Evolutionary conservation across 2,329 filamentous ascomycete species (phyloP).

Genomic region (Periglandula ipomoeae): DNA sequence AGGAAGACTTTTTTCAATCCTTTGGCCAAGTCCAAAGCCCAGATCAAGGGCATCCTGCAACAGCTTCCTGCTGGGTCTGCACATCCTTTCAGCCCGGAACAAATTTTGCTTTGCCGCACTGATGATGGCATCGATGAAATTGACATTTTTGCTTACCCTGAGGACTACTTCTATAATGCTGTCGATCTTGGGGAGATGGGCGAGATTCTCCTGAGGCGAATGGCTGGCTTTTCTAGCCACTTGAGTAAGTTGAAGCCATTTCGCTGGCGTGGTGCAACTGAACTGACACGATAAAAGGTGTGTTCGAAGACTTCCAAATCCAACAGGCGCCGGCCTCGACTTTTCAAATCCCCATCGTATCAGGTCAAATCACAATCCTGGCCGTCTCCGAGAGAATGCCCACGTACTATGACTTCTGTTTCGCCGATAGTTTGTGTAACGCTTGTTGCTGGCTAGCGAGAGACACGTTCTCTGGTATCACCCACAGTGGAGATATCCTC

Average conservation of each 20-base stretch:
- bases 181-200: slow-evolving; percentile 14
- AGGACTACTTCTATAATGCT: slow-evolving; percentile 13
- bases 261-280: too few relatives aligned
- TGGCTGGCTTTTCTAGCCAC: too few relatives aligned
- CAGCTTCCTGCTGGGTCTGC: slow-evolving; percentile 11
- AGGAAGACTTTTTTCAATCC: slow-evolving; percentile 13
- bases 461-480: slow-evolving; percentile 10
- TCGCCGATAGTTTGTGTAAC: slow-evolving; percentile 8
- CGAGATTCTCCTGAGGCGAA: slow-evolving; percentile 10
- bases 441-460: slow-evolving; percentile 9
- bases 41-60: slow-evolving; percentile 10
- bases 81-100: slow-evolving; percentile 12
- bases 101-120: slow-evolving; percentile 9
- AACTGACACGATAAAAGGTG: too few relatives aligned
- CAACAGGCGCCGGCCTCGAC: slow-evolving; percentile 8
- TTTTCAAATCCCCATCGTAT: slow-evolving; percentile 7
- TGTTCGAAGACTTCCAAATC: slow-evolving; percentile 11
- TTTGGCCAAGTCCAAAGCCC: slow-evolving; percentile 10
- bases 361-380: slow-evolving; percentile 9
- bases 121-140: slow-evolving; percentile 10
- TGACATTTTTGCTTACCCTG: slow-evolving; percentile 10
- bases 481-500: slow-evolving; percentile 10
- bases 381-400: slow-evolving; percentile 9
- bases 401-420: slow-evolving; percentile 13
- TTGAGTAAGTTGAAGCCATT: slow-evolving; percentile 4